Base-by-base conservation (phyloP, 1,139 yeast genomes). In the Scheffersomyces lignicola region DNA sequence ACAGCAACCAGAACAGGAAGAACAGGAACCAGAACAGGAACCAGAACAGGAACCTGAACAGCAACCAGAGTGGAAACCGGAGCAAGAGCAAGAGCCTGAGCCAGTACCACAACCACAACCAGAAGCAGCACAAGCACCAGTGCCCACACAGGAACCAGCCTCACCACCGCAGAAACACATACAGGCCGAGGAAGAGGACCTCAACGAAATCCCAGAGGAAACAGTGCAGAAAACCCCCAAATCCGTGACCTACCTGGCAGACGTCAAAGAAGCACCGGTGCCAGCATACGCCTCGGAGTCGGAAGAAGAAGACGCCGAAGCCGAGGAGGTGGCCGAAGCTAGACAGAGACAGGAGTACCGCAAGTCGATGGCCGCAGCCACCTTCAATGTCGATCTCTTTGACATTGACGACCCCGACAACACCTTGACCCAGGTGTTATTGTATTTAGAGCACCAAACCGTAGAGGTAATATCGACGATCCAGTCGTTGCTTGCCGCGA, bases 371-470 rank as follows among this genome's bases (percentile, higher is more conserved):
- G 77, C 77, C 2, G 76, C 77, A 1, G 75, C 76, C 6, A 67
- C 73, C 0, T 83, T 83, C 60, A 83, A 83, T 56, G 70, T 84
- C 33, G 84, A 82, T 39, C 76, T 80, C 32, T 87, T 86, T 60
- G 88, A 86, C 60, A 81, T 85, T 40, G 84, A 59, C 44, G 87
- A 86, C 55, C 95, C 95, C 2, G 96, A 88, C 51, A 86, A 85
- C 55, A 85, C 96, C 0, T 73, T 90, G 42, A 79, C 88, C 4
- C 95, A 89, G 52, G 80, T 92, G 38, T 77, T 89, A 48, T 73
- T 83, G 31, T 92, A 88, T 57, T 71, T 92, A 52, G 98, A 92
- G 56, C 95, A 88, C 58, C 96, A 90, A 62, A 90, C 97, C 0
- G 92, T 86, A 22, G 86, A 85, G 49, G 97, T 92, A 2, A 92